Evolutionary conservation across 1,284 basidiomycete genomes (phyloP), one percentile per base, ranked within the genome.

Genomic region (Ceratobasidium sp.): DNA sequence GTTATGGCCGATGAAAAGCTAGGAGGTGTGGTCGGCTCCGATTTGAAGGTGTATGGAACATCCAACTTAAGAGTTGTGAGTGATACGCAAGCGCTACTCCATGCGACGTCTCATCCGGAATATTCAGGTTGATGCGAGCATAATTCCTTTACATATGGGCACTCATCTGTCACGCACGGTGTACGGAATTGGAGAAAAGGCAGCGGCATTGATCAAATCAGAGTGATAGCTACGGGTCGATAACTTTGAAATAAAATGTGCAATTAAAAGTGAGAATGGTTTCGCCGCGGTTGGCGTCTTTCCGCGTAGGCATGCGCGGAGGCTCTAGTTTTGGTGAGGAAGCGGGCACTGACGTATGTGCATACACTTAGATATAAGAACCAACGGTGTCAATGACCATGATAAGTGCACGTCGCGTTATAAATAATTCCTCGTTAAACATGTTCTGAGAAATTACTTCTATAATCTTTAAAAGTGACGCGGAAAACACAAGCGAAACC

Each of bases 111-210:
- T 39, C 18, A 14, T 30, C 46, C 8, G 1, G 57, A 16, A 1
- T 10, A 48, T 4, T 32, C 21, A 70, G 67, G 72, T 73, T 9
- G 76, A 77, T 48, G 69, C 74, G 23, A 73, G 64, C 58, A 75
- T 81, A 2, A 76, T 81, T 12, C 82, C 82, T 1, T 71, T 80
- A 32, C 78, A 79, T 32, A 69, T 83, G 48, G 76, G 78, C 3
- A 76, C 79, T 1, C 82, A 83, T 72, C 71, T 80, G 23, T 79
- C 79, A 77, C 76, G 78, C 14, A 76, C 80, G 34, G 75, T 79
- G 10, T 83, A 82, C 61, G 82, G 80, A 9, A 74, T 80, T 41
- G 78, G 76, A n/a, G 79, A 80, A 70, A 79, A 78, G 64, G 78
- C 76, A 10, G 77, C 77, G 0, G 76, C 75, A 46, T 43, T 78